Evolutionary conservation across 2,329 filamentous ascomycete genomes (phyloP), one percentile per base, ranked within the genome.

Genomic region (Colletotrichum agaves): DNA sequence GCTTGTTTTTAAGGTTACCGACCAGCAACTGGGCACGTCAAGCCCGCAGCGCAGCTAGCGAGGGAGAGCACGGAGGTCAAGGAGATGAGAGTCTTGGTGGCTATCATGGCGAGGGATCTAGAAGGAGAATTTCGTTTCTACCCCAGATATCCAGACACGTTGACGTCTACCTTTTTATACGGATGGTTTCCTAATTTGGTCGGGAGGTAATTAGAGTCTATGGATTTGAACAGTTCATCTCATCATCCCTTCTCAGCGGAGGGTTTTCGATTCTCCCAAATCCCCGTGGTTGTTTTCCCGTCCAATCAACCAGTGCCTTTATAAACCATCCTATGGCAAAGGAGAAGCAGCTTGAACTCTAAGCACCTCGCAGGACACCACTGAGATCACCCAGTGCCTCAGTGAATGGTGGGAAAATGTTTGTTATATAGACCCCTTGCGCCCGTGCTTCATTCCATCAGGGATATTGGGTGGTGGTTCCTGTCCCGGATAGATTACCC

Each of bases 1-100:
- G 23, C 21, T 35, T 50, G 33, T 50, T 50, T 35, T 50, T 50
- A 50, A 33, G 27, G 47, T 50, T 35, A 50, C 33, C 17, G 15
- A 49, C 21, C 44, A 39, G 57, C 43, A 27, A 60, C 44, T 27
- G n/a, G 57, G 31, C 57, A 60, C 17, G 57, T 50, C 44, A 39
- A 17, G 27, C 31, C 57, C 13, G 43, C 19, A 5, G 15, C 31
- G 8, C 13, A 41, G 44, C 44, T 23, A 13, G 4, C 12, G 15
- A 6, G 12, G 31, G 44, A 47, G 15, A 60, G 43, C 44, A 50
- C 27, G 21, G 53, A 57, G 41, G 46, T 13, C 19, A 60, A 19
- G 15, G 53, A 57, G 41, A 58, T 13, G 4, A 58, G 41, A 12
- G 55, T 46, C 41, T 46, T 33, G 41, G 41, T 15, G 35, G 11